Evolutionary conservation across 495 filamentous ascomycete species (phyloP).

Genomic region (Penicillium cinerascens): DNA sequence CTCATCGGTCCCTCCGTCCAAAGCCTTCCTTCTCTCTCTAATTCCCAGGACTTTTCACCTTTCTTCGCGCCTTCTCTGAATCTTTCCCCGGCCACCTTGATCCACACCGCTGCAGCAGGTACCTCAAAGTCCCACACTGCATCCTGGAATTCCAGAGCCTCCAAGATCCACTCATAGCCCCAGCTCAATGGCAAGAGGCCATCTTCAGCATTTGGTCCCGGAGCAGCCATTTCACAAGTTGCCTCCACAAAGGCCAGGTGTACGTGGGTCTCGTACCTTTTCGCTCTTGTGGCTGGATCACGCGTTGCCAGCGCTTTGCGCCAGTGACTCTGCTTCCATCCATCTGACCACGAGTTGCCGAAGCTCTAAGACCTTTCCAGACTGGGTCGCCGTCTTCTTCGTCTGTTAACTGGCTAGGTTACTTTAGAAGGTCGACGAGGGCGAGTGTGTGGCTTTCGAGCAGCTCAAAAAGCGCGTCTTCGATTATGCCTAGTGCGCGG

Average conservation of each 20-base stretch:
- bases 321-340: slow-evolving; percentile 8
- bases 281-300: slow-evolving; percentile 7
- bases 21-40: slow-evolving; percentile 9
- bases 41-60: slow-evolving; percentile 7
- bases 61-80: slow-evolving; percentile 5
- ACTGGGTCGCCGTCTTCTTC: slow-evolving; percentile 3
- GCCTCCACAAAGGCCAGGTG: slow-evolving; percentile 7
- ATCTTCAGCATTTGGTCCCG: slow-evolving; percentile 4
- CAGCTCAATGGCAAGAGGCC: slow-evolving; percentile 6
- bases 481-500: slow-evolving; percentile 3
- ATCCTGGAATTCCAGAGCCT: slow-evolving; percentile 6
- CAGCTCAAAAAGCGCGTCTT: slow-evolving; percentile 7
- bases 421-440: slow-evolving; percentile 1
- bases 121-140: slow-evolving; percentile 9
- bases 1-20: slow-evolving; percentile 6
- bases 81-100: slow-evolving; percentile 6
- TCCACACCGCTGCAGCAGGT: slow-evolving; percentile 7
- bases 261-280: slow-evolving; percentile 1
- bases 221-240: slow-evolving; percentile 7
- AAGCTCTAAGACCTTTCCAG: slow-evolving; percentile 1
- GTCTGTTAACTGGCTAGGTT: slow-evolving; percentile 2
- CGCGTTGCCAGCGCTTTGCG: slow-evolving; percentile 1
- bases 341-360: slow-evolving; percentile 7
- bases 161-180: slow-evolving; percentile 8
- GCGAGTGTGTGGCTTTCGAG: slow-evolving; percentile 2